Evolutionary conservation across 306 rosid species (phyloP), one percentile per base, ranked within the genome.

Genomic region (Casuarina glauca): DNA sequence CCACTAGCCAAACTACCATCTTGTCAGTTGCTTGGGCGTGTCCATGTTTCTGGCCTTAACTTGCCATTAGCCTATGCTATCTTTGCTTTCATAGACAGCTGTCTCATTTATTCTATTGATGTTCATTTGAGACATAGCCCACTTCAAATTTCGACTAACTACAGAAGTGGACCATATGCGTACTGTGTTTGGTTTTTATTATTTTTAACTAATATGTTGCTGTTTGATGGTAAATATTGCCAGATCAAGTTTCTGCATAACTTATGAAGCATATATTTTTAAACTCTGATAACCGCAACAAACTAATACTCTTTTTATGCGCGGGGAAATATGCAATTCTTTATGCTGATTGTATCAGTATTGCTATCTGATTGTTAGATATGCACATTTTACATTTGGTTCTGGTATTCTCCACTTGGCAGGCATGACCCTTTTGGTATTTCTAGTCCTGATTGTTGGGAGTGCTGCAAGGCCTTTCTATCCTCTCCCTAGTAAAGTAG

Each of bases 391-490:
- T 17, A 41, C 41, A 26, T 4, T 70, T n/a, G 8, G 10, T 70
- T 44, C 46, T 70, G 55, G 54, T 49, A 10, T 70, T 57, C 35
- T 74, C 17, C 70, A 54, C 50, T 53, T 11, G 16, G 51, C 91
- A 91, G 98, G 97, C 75, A 67, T 89, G 50, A 58, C 81, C 26
- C 67, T 80, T 76, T 72, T 80, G 45, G 43, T 88, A 38, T 76
- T 91, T 76, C 78, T 89, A 3, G 72, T 90, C 49, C 79, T 89
- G 42, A 38, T 86, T 54, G 87, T 85, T 82, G 90, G 92, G 75
- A 79, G 88, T 85, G 60, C 85, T 39, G 91, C 87, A 35, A 88
- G 98, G 78, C 93, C 94, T 61, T 45, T 90, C 35, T 78, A 90
- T 83, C 96, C 91, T 17, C 90, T 87, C 70, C 97, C 96, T 54